Evolutionary conservation across 148 eudicot genomes (phyloP).

Genomic region (Rhododendron ferrugineum): DNA sequence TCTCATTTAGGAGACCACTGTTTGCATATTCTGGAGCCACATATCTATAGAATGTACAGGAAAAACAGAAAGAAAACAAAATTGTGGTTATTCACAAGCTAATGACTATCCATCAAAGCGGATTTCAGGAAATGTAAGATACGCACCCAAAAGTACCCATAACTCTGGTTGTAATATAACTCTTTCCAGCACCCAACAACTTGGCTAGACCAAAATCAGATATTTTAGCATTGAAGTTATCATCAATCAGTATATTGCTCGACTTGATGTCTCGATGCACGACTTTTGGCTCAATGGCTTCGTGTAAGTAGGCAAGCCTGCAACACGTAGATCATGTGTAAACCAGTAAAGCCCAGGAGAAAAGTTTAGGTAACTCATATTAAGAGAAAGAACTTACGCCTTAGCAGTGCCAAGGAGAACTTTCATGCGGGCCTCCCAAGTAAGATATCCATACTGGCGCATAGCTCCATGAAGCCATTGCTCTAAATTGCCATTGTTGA

Average conservation of each 20-base stretch:
- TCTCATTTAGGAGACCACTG: slow-evolving; percentile 83
- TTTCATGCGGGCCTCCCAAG: slow-evolving; percentile 97
- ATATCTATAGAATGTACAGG: slow-evolving; percentile 37
- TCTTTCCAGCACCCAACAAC: slow-evolving; percentile 88
- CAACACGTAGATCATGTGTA: slow-evolving; percentile 12
- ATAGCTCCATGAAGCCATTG: slow-evolving; percentile 98
- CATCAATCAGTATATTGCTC: slow-evolving; percentile 83
- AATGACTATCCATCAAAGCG: neutral
- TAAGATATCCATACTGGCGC: slow-evolving; percentile 74
- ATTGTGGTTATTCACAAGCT: neutral
- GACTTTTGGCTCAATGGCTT: slow-evolving; percentile 96
- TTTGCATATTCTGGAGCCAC: slow-evolving; percentile 98
- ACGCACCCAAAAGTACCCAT: slow-evolving; percentile 97
- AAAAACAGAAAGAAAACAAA: neutral
- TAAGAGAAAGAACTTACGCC: slow-evolving; percentile 59
- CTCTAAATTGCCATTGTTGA: slow-evolving; percentile 86
- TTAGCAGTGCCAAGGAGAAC: slow-evolving; percentile 84
- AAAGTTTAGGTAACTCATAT: neutral
- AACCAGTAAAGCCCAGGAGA: neutral
- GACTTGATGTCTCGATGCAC: slow-evolving; percentile 95
- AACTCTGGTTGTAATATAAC: slow-evolving; percentile 87
- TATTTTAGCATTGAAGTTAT: slow-evolving; percentile 78
- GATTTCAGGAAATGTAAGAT: neutral
- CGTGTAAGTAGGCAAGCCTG: slow-evolving; percentile 94
- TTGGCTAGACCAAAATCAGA: slow-evolving; percentile 97